Evolutionary conservation across 2,329 filamentous ascomycete species (phyloP), one percentile per base, ranked within the genome.

Genomic region (Fusarium sp.): DNA sequence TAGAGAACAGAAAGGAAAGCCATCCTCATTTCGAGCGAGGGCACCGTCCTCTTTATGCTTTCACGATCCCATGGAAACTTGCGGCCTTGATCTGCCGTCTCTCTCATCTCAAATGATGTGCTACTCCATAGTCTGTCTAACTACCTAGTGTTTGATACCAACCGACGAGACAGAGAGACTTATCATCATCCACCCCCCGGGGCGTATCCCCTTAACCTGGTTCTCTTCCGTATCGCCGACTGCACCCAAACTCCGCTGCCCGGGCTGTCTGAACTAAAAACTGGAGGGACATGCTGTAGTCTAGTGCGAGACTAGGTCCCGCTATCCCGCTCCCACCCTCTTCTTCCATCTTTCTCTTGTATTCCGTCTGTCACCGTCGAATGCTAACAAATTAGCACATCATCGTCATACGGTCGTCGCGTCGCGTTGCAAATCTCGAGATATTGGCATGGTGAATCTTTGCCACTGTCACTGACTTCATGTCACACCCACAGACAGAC

Each of bases 1-100:
- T 70, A 63, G 55, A 42, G 60, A 70, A 65, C 31, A 56, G 49
- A 62, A 67, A 65, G 46, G 56, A 41, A 58, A 59, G 6, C 10
- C 37, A 59, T 12, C 10, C 37, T 35, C 16, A 42, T 45, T 42
- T 69, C 29, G 67, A 73, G 63, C 69, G 79, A 76, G 76, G 75
- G 69, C 66, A 45, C 54, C 69, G 60, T 70, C 63, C 76, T 78
- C 75, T 77, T 78, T 78, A 78, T 78, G 76, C 74, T 75, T 65
- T 44, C 48, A 56, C 41, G 52, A 70, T 52, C 39, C 39, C 57
- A 35, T 46, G 44, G 31, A 45, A 62, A 46, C 60, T 62, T 27
- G 39, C 41, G 60, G 52, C 42, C 39, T 61, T 57, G 58, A 60
- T 55, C 57, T 49, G 52, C 41, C 59, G 61, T 69, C 62, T 58